Conservation (phyloP, 2,329 filamentous ascomycete genomes). For the Cordyceps javanica region DNA sequence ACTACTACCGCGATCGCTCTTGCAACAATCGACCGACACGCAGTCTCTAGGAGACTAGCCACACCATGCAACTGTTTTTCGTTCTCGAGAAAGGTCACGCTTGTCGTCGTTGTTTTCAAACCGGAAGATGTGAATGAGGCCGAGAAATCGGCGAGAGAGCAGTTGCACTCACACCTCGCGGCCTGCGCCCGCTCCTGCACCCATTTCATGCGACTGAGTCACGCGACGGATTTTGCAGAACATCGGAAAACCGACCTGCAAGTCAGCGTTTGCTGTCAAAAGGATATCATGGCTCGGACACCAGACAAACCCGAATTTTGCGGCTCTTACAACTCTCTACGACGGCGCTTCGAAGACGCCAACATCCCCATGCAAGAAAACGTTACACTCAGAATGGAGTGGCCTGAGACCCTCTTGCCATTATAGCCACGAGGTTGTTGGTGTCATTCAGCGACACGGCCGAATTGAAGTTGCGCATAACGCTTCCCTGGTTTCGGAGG, state of each 20-base stretch:
- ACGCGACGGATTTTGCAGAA: background rate
- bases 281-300: background rate
- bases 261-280: background rate
- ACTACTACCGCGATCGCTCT: too few species aligned
- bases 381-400: too few species aligned
- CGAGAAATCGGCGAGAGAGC: background rate
- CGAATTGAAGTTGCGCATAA: conserved; percentile 10
- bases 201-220: background rate
- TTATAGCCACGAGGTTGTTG: background rate
- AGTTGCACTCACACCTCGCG: background rate
- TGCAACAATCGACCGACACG: background rate
- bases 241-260: background rate
- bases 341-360: background rate
- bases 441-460: background rate
- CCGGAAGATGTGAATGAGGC: background rate
- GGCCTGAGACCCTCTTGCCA: too few species aligned
- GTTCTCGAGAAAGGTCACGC: background rate
- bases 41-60: background rate
- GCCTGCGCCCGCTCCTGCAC: background rate
- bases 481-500: conserved; percentile 7
- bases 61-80: background rate
- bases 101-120: background rate
- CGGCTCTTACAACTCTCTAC: background rate
- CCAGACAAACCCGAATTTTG: background rate
- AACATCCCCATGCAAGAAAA: too few species aligned